Base-by-base conservation (phyloP, 768 basidiomycete species). In the Pisolithus marmoratus region DNA sequence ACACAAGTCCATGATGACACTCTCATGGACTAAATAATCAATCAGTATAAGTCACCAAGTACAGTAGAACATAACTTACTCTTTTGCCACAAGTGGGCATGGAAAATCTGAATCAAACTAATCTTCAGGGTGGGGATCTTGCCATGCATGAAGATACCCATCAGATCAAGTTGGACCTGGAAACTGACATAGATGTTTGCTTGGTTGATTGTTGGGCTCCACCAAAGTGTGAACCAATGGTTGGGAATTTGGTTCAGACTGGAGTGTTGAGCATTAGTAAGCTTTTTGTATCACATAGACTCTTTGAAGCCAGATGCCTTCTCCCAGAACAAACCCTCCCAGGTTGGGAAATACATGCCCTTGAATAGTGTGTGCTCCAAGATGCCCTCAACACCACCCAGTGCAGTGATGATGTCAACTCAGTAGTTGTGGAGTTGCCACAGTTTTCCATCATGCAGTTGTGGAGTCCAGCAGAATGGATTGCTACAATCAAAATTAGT, bases 121-220 rank as follows among this genome's bases (percentile, higher is more conserved):
- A 99, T 99, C 76, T 98, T 97, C 58, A 97, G 74, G 2, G 94
- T 96, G 12, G 94, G 94, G 56, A 97, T 95, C 75, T 99, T 97
- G 62, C 95, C 95, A 70, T 96, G 94, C 87, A 91, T 94, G 78
- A 95, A 94, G 55, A 94, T 93, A 63, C 93, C 94, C 14, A 96
- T 99, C 56, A 99, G 70, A 79, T 99, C 96, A 43, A 99, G 81
- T 63, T 98, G 95, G 19, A 99, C 96, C 69, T 98, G 96, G 90
- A 99, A 99, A 82, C 96, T 96, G 67, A 98, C 94, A 63, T 96
- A 96, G 65, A 98, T 94, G 65, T 99, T 99, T 49, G 96, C 95
- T 58, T 96, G 91, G 71, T 98, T 98, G 75, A 97, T 97, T 0
- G 95, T 98, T 23, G 94, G 94, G 65, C 90, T 92, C 94, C 94